Base-by-base conservation (phyloP, 805 yeast species). In the Metschnikowia cubensis region DNA sequence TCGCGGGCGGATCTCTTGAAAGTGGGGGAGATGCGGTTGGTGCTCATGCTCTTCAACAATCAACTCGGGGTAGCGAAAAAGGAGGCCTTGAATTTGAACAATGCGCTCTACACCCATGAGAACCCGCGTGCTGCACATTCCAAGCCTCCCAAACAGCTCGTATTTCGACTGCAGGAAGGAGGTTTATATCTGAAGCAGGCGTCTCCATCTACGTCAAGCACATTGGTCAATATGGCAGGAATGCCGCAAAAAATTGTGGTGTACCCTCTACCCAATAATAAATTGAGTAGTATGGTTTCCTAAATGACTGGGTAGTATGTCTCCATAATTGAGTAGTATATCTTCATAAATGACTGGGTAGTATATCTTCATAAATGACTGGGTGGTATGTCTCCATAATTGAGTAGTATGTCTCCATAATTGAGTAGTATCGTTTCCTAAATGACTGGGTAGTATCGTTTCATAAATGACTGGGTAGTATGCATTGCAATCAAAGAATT, bases 261-360 rank as follows among this genome's bases (percentile, higher is more conserved):
- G 1, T 67, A 63, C 45, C 76, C 76, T 4, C 57, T 73, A 17
- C 75, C 76, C 10, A 66, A 66, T 39, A 70, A 70, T 48, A 70
- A 69, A n/a, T n/a, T n/a, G n/a, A n/a, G n/a, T n/a, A n/a, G n/a
- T n/a, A n/a, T n/a, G n/a, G n/a, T n/a, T n/a, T n/a, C n/a, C n/a
- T n/a, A n/a, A n/a, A n/a, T n/a, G n/a, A n/a, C n/a, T n/a, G n/a
- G n/a, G n/a, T n/a, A n/a, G n/a, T n/a, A n/a, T n/a, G n/a, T n/a
- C n/a, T n/a, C n/a, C n/a, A n/a, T n/a, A n/a, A n/a, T n/a, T n/a
- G n/a, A n/a, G n/a, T n/a, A n/a, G n/a, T n/a, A n/a, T n/a, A n/a
- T n/a, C n/a, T n/a, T n/a, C n/a, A n/a, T n/a, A n/a, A n/a, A n/a
- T n/a, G n/a, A n/a, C n/a, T n/a, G n/a, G n/a, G n/a, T n/a, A n/a